These are phyloP conservation scores for Paramecium sexaurelia DNA, from an alignment of 73 alveolate species.

Conservation along the genomic window DNA sequence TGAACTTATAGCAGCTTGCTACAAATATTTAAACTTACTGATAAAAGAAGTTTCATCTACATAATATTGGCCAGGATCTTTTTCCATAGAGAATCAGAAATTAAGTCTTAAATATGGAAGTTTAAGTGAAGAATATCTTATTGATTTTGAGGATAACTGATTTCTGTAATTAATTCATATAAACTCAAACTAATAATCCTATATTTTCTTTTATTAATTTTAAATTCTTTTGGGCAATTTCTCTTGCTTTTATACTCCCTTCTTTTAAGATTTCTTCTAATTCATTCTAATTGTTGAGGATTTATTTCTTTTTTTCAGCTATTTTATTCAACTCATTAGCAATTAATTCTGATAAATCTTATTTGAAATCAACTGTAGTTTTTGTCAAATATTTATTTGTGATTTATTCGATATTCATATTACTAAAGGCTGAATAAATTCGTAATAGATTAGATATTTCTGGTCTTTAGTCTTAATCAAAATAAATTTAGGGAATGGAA, in stretches of 20 bases:
- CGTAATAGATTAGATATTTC: slow-evolving; percentile 79
- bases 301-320: slow-evolving; percentile 71
- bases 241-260: slow-evolving; percentile 14
- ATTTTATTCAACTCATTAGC: slow-evolving; percentile 30
- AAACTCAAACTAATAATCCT: slow-evolving; percentile 34
- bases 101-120: not conserved
- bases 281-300: slow-evolving; percentile 46
- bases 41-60: slow-evolving; percentile 32
- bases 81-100: not conserved
- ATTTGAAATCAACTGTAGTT: slow-evolving; percentile 76
- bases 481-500: slow-evolving; percentile 64
- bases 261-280: not conserved
- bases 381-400: slow-evolving; percentile 66
- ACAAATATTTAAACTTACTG: not conserved
- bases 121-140: not conserved
- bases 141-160: not conserved
- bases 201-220: slow-evolving; percentile 1
- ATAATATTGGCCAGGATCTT: slow-evolving; percentile 55
- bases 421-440: slow-evolving; percentile 66
- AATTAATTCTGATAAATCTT: slow-evolving; percentile 69
- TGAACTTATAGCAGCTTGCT: slow-evolving; percentile 50
- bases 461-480: slow-evolving; percentile 68
- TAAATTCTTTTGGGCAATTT: slow-evolving; percentile 39
- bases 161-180: not conserved
- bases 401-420: slow-evolving; percentile 49